Base-by-base conservation (phyloP, 2,329 filamentous ascomycete genomes). In the Neonectria magnoliae region DNA sequence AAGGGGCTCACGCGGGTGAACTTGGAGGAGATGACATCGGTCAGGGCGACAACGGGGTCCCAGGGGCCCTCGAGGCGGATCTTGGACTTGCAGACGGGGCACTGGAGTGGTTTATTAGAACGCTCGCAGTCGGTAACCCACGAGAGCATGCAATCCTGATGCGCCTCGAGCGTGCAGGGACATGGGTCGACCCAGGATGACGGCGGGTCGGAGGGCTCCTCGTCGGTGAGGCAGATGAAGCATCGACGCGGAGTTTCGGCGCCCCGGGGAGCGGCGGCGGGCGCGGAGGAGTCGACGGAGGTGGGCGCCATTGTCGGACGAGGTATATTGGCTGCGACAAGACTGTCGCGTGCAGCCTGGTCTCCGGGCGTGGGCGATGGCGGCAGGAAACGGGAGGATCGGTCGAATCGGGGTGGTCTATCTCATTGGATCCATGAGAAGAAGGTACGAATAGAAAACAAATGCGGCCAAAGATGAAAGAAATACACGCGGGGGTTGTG, bases 91-190 rank as follows among this genome's bases (percentile, higher is more conserved):
- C 96, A 99, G 67, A 97, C 92, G 2, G 95, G 95, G 76, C 96
- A 99, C 58, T 88, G 82, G 68, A 98, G 88, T 66, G 90, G 89
- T 59, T 88, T 88, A 77, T 83, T 77, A 76, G 86, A 79, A 64
- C 79, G 86, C 80, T 98, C 94, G 75, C 93, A 88, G 76, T 97
- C 93, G n/a, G 93, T 91, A 18, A 98, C 91, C 94, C 94, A 99
- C 73, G 93, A 91, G 42, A 98, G 84, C 69, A 98, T 85, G 77
- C 94, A 97, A 65, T 89, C 87, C 77, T 98, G 94, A 77, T 99
- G 96, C 1, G 94, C 96, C 60, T 93, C 92, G 42, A 99, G 85
- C 13, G 93, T 94, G 80, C 96, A 99, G 0, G 91, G 91, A 77
- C 96, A 99, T 2, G 96, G 94, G 59, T 91, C 92, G 48, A 93